Evolutionary conservation across 139 green algal genomes (phyloP).

Genomic region (Nannochloris sp.): DNA sequence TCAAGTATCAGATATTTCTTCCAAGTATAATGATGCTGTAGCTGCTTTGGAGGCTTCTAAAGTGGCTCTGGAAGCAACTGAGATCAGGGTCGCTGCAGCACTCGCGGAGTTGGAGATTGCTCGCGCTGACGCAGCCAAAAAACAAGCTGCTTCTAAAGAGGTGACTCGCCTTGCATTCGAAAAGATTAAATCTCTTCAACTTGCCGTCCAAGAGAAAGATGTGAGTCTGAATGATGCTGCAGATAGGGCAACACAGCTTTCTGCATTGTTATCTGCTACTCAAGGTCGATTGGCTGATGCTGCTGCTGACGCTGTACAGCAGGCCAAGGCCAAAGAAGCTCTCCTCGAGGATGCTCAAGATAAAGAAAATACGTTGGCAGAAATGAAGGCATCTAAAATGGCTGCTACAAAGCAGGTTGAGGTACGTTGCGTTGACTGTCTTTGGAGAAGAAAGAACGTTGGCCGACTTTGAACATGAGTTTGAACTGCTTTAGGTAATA

Average conservation of each 20-base stretch:
- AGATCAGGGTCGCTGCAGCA: neutral
- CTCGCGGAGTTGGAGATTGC: neutral
- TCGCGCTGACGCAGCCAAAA: neutral
- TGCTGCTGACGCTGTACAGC: neutral
- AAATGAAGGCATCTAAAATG: neutral
- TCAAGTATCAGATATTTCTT: too few relatives aligned
- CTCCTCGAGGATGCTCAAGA: slow-evolving; percentile 1
- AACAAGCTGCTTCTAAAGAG: neutral
- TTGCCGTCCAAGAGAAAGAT: too few relatives aligned
- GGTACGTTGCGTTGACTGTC: neutral
- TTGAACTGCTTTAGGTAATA: too few relatives aligned
- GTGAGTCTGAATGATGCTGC: neutral
- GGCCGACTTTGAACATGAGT: too few relatives aligned
- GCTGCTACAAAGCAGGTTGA: neutral
- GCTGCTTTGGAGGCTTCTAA: neutral
- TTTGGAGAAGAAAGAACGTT: too few relatives aligned
- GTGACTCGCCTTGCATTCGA: neutral
- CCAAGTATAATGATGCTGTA: neutral
- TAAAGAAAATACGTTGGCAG: neutral
- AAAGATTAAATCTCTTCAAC: neutral
- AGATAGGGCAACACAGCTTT: neutral
- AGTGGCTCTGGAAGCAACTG: neutral
- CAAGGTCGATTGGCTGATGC: slow-evolving; percentile 4
- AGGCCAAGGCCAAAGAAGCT: too few relatives aligned
- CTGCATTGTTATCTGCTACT: neutral